Evolutionary conservation across 768 basidiomycete genomes (phyloP), one percentile per base, ranked within the genome.

Genomic region (Pisolithus marmoratus): DNA sequence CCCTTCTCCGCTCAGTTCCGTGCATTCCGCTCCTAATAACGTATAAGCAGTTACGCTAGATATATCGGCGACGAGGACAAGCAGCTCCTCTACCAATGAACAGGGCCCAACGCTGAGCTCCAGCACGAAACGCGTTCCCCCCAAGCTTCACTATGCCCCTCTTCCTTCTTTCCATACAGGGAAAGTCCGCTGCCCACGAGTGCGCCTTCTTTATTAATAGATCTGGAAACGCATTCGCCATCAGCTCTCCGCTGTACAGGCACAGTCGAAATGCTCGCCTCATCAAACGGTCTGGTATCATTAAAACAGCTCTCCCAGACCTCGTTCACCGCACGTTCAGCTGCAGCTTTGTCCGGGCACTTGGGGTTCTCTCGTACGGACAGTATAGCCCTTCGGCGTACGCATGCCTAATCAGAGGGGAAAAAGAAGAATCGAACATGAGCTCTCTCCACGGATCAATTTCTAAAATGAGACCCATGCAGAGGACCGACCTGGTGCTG

Each of bases 231-330:
- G 12, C 23, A 48, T 47, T 20, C 22, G 12, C 7, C 48, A 46
- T 15, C 22, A 41, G 22, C 40, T 45, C n/a, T 14, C 36, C 36
- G 45, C 47, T 24, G 37, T 38, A 45, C 8, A 31, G 20, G 3
- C 46, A 22, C 22, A 34, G 1, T 26, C 9, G 20, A 8, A 29
- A 7, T 12, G 55, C 64, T 50, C 60, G 91, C 92, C 85, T 98
- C 94, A 67, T 99, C 96, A 66, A 97, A 99, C 8, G 96, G 95
- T 56, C 95, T 72, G 6, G 94, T 97, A 65, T 98, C 96, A 36
- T 80, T 85, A 70, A 90, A 94, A 68, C 95, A 99, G 59, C 90
- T 93, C 62, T 93, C 93, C 88, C 90, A 99, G 31, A 95, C 95
- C 66, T 96, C 90, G 58, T 97, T 96, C 43, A 98, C 94, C 1